These are phyloP conservation scores for Microthyrium microscopicum DNA, from an alignment of 2,329 filamentous ascomycete species.

Conservation along the genomic window DNA sequence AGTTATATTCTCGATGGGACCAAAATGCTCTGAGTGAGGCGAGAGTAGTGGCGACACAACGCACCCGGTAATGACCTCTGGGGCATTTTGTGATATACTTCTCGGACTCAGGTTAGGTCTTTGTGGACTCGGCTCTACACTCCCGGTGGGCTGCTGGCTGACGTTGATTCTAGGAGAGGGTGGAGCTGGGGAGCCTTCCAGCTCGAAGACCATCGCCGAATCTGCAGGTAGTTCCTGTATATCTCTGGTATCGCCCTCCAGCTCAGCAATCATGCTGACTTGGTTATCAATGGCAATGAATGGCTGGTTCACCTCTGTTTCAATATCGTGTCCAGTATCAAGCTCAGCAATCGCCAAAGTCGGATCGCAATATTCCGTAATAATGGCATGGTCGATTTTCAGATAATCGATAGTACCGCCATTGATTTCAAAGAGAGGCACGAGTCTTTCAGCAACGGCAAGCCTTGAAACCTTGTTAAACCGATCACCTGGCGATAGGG, in stretches of 20 bases:
- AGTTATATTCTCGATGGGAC: no score
- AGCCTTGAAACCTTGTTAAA: slow-evolving; percentile 12
- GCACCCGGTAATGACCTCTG: no score
- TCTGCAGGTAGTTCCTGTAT: slow-evolving; percentile 17
- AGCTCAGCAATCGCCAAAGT: slow-evolving; percentile 12
- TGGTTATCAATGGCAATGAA: slow-evolving; percentile 15
- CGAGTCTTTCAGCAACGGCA: slow-evolving; percentile 36
- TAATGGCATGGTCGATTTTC: slow-evolving; percentile 36
- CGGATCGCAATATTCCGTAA: slow-evolving; percentile 27
- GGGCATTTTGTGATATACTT: no score
- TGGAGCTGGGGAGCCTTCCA: slow-evolving; percentile 15
- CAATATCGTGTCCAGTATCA: slow-evolving; percentile 12
- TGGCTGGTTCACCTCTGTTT: slow-evolving; percentile 12
- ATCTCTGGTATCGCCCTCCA: slow-evolving; percentile 12
- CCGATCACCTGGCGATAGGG: slow-evolving; percentile 9
- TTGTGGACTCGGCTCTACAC: no score
- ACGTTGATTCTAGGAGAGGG: no score
- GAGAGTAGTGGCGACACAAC: no score
- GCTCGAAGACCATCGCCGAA: slow-evolving; percentile 12
- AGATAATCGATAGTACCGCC: slow-evolving; percentile 34
- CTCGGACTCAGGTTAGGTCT: no score
- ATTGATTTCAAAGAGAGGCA: slow-evolving; percentile 29
- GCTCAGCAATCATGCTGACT: slow-evolving; percentile 11
- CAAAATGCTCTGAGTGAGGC: no score
- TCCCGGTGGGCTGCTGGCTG: no score